Percentiles rank a stretch among this genome's conserved stretches.
Evolutionary conservation across 345 rosid genomes (phyloP).

Genomic region (Durio zibethinus): DNA sequence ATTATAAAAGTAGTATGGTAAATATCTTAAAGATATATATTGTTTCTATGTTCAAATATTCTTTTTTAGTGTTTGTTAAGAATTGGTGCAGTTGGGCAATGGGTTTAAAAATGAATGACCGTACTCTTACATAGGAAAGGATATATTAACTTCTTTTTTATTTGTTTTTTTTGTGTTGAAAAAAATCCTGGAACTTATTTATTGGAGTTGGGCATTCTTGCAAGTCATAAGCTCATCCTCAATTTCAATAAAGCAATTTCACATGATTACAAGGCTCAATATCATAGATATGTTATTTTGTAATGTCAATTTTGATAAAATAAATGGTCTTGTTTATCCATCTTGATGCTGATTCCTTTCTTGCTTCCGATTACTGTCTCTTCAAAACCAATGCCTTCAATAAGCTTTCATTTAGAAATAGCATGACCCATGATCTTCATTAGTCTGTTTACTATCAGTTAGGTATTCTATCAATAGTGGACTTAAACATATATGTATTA

Average conservation of each 20-base stretch:
- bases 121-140: background rate
- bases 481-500: background rate
- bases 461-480: background rate
- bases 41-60: background rate
- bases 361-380: background rate
- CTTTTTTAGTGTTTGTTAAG: background rate
- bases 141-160: background rate
- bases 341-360: background rate
- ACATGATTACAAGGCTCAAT: no score
- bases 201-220: no score
- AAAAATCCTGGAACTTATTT: no score
- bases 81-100: background rate
- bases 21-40: background rate
- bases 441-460: background rate
- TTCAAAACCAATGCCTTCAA: background rate
- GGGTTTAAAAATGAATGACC: background rate
- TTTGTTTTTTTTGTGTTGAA: no score
- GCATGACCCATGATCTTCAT: background rate
- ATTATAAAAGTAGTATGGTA: background rate
- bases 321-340: background rate
- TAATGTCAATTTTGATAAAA: background rate
- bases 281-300: no score
- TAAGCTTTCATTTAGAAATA: background rate
- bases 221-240: no score
- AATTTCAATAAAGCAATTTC: no score